Percentiles rank a stretch among this genome's conserved stretches.
These are phyloP conservation scores for Triticum timopheevii DNA, from an alignment of 176 grass and related monocot genomes.

Conservation along the genomic window DNA sequence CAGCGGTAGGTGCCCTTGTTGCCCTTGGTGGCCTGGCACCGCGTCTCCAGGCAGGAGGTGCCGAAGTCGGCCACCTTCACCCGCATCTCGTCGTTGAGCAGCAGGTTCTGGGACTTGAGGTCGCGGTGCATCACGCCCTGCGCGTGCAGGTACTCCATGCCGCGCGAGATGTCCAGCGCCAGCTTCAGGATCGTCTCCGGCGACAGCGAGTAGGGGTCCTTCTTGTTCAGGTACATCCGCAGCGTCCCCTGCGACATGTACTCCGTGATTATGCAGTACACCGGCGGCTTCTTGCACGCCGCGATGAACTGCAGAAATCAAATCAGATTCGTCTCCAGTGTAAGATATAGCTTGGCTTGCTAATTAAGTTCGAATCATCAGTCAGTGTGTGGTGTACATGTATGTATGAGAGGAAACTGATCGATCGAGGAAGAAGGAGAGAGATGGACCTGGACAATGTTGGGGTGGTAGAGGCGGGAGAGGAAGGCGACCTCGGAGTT, in stretches of 20 bases:
- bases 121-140: constrained; percentile 97
- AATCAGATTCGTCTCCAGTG: neutral
- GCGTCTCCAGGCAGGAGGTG: constrained; percentile 87
- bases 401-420: neutral
- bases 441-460: constrained; percentile 69
- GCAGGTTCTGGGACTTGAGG: constrained; percentile 95
- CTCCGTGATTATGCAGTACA: constrained; percentile 98
- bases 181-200: constrained; percentile 81
- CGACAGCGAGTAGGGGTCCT: constrained; percentile 91
- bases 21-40: constrained; percentile 70
- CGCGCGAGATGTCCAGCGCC: constrained; percentile 88
- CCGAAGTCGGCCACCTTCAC: constrained; percentile 98
- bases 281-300: constrained; percentile 90
- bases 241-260: constrained; percentile 99
- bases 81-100: constrained; percentile 95
- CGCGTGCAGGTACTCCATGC: constrained; percentile 94
- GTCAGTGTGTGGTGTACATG: too few relatives aligned
- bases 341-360: too few relatives aligned
- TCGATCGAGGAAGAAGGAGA: neutral
- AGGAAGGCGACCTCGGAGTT: constrained; percentile 96
- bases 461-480: constrained; percentile 88
- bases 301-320: constrained; percentile 77
- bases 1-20: constrained; percentile 98
- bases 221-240: constrained; percentile 98
- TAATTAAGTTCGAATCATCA: too few relatives aligned